These are phyloP conservation scores for Wickerhamia fluorescens DNA, from an alignment of 805 yeast genomes.

Conservation along the genomic window DNA sequence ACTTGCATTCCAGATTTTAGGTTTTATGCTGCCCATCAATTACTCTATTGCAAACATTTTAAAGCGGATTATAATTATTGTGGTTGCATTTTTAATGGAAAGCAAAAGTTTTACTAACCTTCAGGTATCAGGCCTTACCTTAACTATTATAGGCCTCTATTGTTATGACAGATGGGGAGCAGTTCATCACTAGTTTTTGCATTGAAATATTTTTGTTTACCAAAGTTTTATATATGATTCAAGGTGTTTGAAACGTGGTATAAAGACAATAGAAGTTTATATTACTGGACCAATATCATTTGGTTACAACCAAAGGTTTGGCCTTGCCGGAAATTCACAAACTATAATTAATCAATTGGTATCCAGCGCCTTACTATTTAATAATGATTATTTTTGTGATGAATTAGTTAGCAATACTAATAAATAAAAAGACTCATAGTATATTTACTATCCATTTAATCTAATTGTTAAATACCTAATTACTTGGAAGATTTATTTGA, in stretches of 20 bases:
- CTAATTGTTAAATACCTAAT: too few species aligned
- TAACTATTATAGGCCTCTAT: conserved; percentile 35
- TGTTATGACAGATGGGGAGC: conserved; percentile 38
- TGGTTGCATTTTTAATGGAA: conserved; percentile 61
- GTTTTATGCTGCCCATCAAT: conserved; percentile 65
- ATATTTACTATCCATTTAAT: too few species aligned
- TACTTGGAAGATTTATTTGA: too few species aligned
- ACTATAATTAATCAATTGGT: too few species aligned
- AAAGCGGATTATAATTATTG: conserved; percentile 65
- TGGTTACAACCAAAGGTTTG: too few species aligned
- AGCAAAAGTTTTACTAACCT: conserved; percentile 27
- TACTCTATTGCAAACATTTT: conserved; percentile 74
- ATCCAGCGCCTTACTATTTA: too few species aligned
- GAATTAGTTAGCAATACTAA: conserved; percentile 2
- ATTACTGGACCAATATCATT: too few species aligned
- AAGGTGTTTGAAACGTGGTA: neutral
- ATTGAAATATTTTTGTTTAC: too few species aligned
- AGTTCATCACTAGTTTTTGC: conserved; percentile 3
- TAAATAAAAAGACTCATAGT: neutral
- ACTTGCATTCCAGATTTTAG: conserved; percentile 70
- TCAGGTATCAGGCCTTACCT: conserved; percentile 29
- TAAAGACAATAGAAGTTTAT: conserved; percentile 1
- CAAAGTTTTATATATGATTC: too few species aligned
- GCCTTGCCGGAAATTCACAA: too few species aligned
- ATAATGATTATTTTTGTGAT: too few species aligned